Conservation (phyloP, 75 land plant species). For the Cupressus sempervirens region DNA sequence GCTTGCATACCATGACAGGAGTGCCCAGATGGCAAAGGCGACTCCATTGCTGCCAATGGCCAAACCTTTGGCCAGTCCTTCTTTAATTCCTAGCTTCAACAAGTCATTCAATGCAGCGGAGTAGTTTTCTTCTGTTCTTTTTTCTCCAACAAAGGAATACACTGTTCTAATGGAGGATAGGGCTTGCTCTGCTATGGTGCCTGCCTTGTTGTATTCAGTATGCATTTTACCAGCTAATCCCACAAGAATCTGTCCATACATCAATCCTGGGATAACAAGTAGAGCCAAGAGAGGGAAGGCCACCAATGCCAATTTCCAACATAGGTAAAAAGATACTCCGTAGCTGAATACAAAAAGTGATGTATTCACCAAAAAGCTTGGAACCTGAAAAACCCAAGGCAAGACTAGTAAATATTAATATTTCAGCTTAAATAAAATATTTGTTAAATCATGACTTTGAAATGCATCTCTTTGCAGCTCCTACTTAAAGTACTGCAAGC, state of each 20-base stretch:
- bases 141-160: conserved; percentile 75
- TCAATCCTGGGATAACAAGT: conserved; percentile 64
- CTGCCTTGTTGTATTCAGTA: conserved; percentile 64
- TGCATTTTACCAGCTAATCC: conserved; percentile 30
- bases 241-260: conserved; percentile 63
- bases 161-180: conserved; percentile 70
- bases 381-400: conserved; percentile 36
- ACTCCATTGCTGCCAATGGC: conserved; percentile 64
- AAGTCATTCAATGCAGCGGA: conserved; percentile 35
- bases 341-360: conserved; percentile 64
- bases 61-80: conserved; percentile 78
- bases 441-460: no score
- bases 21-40: conserved; percentile 72
- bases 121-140: conserved; percentile 40
- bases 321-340: conserved; percentile 45
- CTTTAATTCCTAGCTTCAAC: conserved; percentile 49
- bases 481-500: no score
- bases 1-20: conserved; percentile 74
- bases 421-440: no score
- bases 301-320: conserved; percentile 65
- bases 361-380: conserved; percentile 60
- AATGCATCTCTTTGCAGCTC: no score
- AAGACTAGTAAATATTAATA: neutral
- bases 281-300: conserved; percentile 56
- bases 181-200: conserved; percentile 62